Base-by-base conservation (phyloP, 2,329 filamentous ascomycete species). In the Endocalyx cinctus region DNA sequence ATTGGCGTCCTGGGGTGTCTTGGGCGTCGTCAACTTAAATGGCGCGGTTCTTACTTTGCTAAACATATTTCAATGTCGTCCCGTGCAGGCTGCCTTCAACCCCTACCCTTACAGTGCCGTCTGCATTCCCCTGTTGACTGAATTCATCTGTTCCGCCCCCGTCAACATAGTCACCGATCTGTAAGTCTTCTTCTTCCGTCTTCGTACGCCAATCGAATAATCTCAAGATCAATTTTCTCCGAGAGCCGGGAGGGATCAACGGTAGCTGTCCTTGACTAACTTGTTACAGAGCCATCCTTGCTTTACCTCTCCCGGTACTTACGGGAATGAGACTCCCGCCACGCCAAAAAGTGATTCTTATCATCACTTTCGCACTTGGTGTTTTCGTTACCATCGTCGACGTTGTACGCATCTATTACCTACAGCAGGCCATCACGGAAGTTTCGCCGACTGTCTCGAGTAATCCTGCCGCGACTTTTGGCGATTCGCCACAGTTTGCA, bases 91-190 rank as follows among this genome's bases (percentile, higher is more conserved):
- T 17, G 82, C 79, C 10, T 94, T 86, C 64, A 60, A 67, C 38
- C 45, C 59, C 3, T 49, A 48, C 8, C 43, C 55, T 12, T 39
- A 50, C 4, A 48, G 62, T 4, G 50, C 50, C 10, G 55, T 60
- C 14, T 81, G 77, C 43, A 71, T 80, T 33, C 72, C 77, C 1
- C 58, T 79, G 4, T 62, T 79, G 18, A 79, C 74, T 46, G 74
- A 79, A 41, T 80, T 80, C 50, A 77, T 80, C 32, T 80, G 77
- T 54, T 90, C 88, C 5, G 84, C 89, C 0, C 89, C 90, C 0
- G 77, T 95, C 54, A 96, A 96, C 62, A 86, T 96, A 47, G 82
- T 94, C 41, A 94, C 88, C 14, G 89, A 96, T 52, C 68, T 96
- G 35, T n/a, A n/a, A n/a, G n/a, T n/a, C n/a, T n/a, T n/a, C n/a